Conservation (phyloP, 768 basidiomycete species). For the Hygrocybe punicea region DNA sequence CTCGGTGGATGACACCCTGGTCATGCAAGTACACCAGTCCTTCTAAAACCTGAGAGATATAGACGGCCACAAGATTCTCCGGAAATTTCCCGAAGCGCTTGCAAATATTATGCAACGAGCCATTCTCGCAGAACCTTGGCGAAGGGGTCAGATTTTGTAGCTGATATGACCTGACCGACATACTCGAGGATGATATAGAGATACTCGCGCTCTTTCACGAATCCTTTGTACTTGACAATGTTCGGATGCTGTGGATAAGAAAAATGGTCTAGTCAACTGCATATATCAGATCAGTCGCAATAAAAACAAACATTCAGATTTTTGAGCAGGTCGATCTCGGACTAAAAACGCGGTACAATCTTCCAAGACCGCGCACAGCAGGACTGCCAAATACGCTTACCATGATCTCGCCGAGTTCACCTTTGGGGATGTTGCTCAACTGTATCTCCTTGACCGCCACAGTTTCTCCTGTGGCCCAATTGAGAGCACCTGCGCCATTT, state of each 20-base stretch:
- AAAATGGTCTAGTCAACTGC: background rate
- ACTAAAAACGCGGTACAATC: slow-evolving; percentile 46
- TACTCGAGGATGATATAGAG: slow-evolving; percentile 96
- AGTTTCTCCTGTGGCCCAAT: slow-evolving; percentile 96
- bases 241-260: slow-evolving; percentile 72
- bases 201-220: slow-evolving; percentile 90
- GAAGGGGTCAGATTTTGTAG: background rate
- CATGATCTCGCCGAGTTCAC: slow-evolving; percentile 96
- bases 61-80: slow-evolving; percentile 92
- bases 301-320: slow-evolving; percentile 75
- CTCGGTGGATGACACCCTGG: slow-evolving; percentile 98
- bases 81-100: slow-evolving; percentile 99
- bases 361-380: slow-evolving; percentile 4
- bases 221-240: slow-evolving; percentile 99
- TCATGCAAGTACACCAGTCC: slow-evolving; percentile 97
- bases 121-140: slow-evolving; percentile 92
- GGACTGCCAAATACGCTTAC: slow-evolving; percentile 41
- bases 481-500: slow-evolving; percentile 63
- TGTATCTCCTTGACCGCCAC: slow-evolving; percentile 99
- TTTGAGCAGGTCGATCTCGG: slow-evolving; percentile 95
- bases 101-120: slow-evolving; percentile 90
- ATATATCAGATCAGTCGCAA: slow-evolving; percentile 9
- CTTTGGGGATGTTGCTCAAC: slow-evolving; percentile 87
- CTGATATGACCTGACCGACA: slow-evolving; percentile 23
- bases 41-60: slow-evolving; percentile 93